Base-by-base conservation (phyloP, 192 early-diverging fungal species). In the Physocladia obscura region DNA sequence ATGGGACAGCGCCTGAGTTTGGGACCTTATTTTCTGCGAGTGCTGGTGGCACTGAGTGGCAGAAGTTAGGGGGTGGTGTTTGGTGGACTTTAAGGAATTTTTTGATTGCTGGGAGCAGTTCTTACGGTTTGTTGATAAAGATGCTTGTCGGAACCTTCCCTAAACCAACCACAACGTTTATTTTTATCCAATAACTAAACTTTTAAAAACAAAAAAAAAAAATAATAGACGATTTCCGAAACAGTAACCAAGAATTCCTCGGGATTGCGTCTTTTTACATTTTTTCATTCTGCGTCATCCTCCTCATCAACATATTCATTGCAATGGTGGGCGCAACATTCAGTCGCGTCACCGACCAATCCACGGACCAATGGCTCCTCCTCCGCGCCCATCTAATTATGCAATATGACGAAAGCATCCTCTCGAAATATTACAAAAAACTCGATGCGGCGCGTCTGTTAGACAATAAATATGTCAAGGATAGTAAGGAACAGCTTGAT, bases 261-360 rank as follows among this genome's bases (percentile, higher is more conserved):
- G 57, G 15, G 21, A 26, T 35, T 15, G 8, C 36, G 8, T 6
- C 30, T 13, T 32, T 63, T 11, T 49, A 26, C 19, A 29, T 65
- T 32, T 65, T 65, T 34, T 17, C 22, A 4, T 65, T 65, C 32
- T 15, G 49, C 21, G 47, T 27, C 48, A 51, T 51, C 31, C 49
- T 65, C 19, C 49, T 65, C 21, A 65, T 65, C 31, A 65, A 65
- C 35, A 44, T 65, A 8, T 65, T 65, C 49, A 65, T 65, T n/a
- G 63, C 63, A 0, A 65, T 65, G 63, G 49, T 65, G 15, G 19
- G 29, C 11, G 49, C 5, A 37, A 52, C 63, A 31, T 65, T 65
- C 34, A n/a, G 22, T 13, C 2, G 27, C 5, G 49, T 65, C n/a
- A 49, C 47, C 22, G 22, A 15, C 8, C 6, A 31, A 4, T n/a